Evolutionary conservation across 768 basidiomycete species (phyloP).

Genomic region (Gymnopilus dilepis): DNA sequence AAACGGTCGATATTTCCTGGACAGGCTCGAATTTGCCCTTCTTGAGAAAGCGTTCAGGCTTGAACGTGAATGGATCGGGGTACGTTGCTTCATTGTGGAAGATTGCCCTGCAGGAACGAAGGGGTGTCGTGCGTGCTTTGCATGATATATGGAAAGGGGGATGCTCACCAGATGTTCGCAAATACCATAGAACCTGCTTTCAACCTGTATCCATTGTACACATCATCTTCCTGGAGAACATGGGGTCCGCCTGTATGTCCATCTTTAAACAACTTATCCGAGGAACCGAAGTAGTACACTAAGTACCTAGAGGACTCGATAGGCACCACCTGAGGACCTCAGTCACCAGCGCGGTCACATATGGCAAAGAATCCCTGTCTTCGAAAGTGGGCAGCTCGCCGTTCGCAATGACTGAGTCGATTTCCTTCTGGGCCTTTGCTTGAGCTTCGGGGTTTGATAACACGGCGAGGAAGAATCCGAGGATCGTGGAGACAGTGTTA

Average conservation of each 20-base stretch:
- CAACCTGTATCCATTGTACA: slow-evolving; percentile 43
- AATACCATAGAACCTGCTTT: slow-evolving; percentile 36
- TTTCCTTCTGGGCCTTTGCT: slow-evolving; percentile 35
- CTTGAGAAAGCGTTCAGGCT: slow-evolving; percentile 34
- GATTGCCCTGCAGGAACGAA: slow-evolving; percentile 32
- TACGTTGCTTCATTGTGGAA: slow-evolving; percentile 38
- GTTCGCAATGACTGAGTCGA: slow-evolving; percentile 35
- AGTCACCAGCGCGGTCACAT: slow-evolving; percentile 33
- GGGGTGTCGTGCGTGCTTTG: too few species aligned
- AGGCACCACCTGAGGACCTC: slow-evolving; percentile 33
- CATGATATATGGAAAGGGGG: neutral
- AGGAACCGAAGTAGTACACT: neutral
- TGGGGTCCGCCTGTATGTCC: slow-evolving; percentile 35
- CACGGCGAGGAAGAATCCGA: slow-evolving; percentile 1
- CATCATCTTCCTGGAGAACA: slow-evolving; percentile 39
- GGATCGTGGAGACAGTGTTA: slow-evolving; percentile 6
- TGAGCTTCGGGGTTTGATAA: slow-evolving; percentile 33
- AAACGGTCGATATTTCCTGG: slow-evolving; percentile 13
- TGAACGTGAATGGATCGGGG: slow-evolving; percentile 37
- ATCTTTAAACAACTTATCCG: neutral
- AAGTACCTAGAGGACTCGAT: slow-evolving; percentile 30
- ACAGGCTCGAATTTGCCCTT: slow-evolving; percentile 14
- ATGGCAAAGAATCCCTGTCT: slow-evolving; percentile 32
- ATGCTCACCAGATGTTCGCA: slow-evolving; percentile 31
- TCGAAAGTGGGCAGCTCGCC: slow-evolving; percentile 36